Conservation (phyloP, 1,284 basidiomycete genomes). For the Trametes sp. region DNA sequence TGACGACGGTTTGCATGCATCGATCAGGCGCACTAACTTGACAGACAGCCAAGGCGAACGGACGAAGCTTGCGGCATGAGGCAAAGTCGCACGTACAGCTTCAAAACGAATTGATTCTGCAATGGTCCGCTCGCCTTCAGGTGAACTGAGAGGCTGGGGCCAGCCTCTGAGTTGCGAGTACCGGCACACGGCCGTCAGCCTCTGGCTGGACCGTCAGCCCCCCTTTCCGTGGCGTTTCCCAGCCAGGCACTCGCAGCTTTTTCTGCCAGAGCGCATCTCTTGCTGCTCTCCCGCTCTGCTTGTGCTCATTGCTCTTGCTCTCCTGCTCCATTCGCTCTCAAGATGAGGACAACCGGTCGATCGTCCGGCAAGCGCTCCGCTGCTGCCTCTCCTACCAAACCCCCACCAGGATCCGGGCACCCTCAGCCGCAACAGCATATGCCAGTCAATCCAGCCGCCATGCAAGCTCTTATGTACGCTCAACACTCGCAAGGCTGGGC, state of each 20-base stretch:
- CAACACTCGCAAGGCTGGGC: constrained; percentile 16
- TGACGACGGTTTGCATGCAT: too few relatives aligned
- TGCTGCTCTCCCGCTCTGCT: not conserved
- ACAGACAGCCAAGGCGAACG: too few relatives aligned
- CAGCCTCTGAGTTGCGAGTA: too few relatives aligned
- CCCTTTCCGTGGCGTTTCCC: not conserved
- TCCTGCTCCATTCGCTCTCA: not conserved
- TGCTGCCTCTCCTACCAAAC: constrained; percentile 1
- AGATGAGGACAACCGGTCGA: not conserved
- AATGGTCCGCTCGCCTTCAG: too few relatives aligned
- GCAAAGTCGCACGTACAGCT: too few relatives aligned
- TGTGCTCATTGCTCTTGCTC: not conserved
- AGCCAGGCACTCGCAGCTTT: not conserved
- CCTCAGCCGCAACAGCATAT: not conserved
- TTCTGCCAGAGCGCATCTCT: not conserved
- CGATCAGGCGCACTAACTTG: too few relatives aligned
- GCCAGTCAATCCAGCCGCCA: not conserved
- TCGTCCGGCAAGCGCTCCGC: not conserved
- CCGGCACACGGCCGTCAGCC: too few relatives aligned
- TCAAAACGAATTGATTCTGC: too few relatives aligned
- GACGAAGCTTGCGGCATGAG: too few relatives aligned
- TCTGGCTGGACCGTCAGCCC: not conserved
- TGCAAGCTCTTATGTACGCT: constrained; percentile 11
- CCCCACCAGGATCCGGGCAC: not conserved
- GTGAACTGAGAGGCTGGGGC: too few relatives aligned